Conservation (phyloP, 805 yeast species). For the Cyberlindnera japonica region DNA sequence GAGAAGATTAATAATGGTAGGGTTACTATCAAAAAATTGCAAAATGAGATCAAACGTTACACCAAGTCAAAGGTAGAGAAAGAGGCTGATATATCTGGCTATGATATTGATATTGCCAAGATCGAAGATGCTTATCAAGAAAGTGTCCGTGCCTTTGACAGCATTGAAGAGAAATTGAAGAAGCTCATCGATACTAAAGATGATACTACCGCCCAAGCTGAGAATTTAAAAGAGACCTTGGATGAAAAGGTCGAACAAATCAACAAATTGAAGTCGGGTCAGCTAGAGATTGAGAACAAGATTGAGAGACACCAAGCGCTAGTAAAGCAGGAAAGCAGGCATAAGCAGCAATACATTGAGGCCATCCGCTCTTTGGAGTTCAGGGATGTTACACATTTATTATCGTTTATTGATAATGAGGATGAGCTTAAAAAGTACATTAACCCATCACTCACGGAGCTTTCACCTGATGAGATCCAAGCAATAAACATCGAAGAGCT, state of each 20-base stretch:
- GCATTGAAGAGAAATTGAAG: constrained; percentile 33
- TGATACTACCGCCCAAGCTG: constrained; percentile 38
- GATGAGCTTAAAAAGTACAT: constrained; percentile 28
- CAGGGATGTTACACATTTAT: constrained; percentile 46
- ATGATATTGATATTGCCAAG: constrained; percentile 33
- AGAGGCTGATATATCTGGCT: constrained; percentile 41
- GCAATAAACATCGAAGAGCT: constrained; percentile 45
- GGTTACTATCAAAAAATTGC: constrained; percentile 54
- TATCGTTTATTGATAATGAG: constrained; percentile 26
- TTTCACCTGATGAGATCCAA: constrained; percentile 49
- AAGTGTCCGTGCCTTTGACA: constrained; percentile 26
- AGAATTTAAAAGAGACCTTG: constrained; percentile 37
- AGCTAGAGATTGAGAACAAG: constrained; percentile 62
- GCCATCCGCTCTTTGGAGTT: constrained; percentile 42
- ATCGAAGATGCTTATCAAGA: constrained; percentile 30
- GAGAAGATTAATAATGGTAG: constrained; percentile 56
- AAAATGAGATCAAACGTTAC: constrained; percentile 58
- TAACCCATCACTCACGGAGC: constrained; percentile 34
- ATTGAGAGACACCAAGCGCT: constrained; percentile 51
- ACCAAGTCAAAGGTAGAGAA: constrained; percentile 44
- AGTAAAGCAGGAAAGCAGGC: constrained; percentile 37
- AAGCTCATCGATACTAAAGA: constrained; percentile 32
- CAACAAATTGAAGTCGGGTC: constrained; percentile 57
- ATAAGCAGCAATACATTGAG: constrained; percentile 31
- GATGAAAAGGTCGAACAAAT: constrained; percentile 41